phyloP scores from a whole-genome alignment of 805 yeast species.

The Wickerhamomyces sydowiorum region DNA sequence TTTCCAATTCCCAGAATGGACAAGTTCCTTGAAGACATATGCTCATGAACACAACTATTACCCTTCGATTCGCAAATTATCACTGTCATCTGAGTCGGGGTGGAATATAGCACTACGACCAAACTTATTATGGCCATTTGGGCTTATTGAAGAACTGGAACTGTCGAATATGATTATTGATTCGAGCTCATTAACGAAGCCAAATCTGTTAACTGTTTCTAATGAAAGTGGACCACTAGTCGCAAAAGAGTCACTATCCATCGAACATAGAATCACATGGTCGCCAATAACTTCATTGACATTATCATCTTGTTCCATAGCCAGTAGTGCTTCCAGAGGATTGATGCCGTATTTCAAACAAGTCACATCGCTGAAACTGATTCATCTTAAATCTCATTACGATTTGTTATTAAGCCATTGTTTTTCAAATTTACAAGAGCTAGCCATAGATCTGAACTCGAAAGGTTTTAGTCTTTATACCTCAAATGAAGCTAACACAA shows the following conservation, averaged over 20 bases:
- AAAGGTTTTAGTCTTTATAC: constrained; percentile 30
- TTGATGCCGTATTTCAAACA: constrained; percentile 35
- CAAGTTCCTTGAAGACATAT: constrained; percentile 20
- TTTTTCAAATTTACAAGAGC: constrained; percentile 31
- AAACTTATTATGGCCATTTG: constrained; percentile 40
- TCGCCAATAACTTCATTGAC: constrained; percentile 30
- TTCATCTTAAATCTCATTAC: constrained; percentile 33
- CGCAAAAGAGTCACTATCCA: constrained; percentile 13
- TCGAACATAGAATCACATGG: constrained; percentile 16
- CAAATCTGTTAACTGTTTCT: constrained; percentile 16
- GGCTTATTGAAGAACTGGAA: constrained; percentile 36
- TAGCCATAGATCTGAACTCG: constrained; percentile 46
- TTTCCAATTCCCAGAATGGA: constrained; percentile 34
- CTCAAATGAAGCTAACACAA: constrained; percentile 10
- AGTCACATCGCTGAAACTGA: constrained; percentile 32
- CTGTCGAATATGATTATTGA: constrained; percentile 45
- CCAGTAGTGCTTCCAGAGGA: constrained; percentile 30
- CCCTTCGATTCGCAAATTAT: constrained; percentile 27
- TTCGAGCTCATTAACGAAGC: constrained; percentile 31
- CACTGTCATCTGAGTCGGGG: constrained; percentile 37
- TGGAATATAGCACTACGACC: constrained; percentile 49
- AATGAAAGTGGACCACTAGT: constrained; percentile 19
- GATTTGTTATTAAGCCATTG: constrained; percentile 46
- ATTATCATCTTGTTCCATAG: constrained; percentile 28
- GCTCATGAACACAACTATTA: constrained; percentile 21